Conservation (phyloP, 2,329 filamentous ascomycete genomes). For the Colletotrichum brevisporum region DNA sequence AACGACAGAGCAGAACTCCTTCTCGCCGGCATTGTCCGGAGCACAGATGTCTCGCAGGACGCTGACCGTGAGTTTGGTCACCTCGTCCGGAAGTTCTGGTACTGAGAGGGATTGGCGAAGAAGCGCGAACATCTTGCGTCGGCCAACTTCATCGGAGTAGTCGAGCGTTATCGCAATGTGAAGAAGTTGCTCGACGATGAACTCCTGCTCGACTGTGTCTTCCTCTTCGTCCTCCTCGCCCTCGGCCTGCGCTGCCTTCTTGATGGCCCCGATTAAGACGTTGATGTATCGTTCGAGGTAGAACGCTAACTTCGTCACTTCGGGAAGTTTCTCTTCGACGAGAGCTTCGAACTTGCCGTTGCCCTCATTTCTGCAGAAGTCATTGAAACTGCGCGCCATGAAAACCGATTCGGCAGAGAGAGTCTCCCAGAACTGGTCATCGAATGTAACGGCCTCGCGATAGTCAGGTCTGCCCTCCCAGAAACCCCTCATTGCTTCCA, state of each 20-base stretch:
- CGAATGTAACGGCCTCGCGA: conserved; percentile 78
- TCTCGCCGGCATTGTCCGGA: conserved; percentile 78
- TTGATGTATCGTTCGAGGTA: conserved; percentile 86
- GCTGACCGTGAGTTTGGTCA: conserved; percentile 89
- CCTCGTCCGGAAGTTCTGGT: conserved; percentile 90
- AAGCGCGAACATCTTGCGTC: conserved; percentile 95
- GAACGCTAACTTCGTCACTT: conserved; percentile 91
- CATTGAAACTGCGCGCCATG: conserved; percentile 91
- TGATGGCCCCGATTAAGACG: conserved; percentile 75
- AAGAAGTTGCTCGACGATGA: conserved; percentile 94
- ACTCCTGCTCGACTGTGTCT: conserved; percentile 90
- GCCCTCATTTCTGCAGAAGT: conserved; percentile 84
- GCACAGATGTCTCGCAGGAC: conserved; percentile 88
- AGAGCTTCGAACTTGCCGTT: conserved; percentile 82
- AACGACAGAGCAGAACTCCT: conserved; percentile 87
- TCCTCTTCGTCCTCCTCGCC: conserved; percentile 79
- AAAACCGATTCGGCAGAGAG: conserved; percentile 90
- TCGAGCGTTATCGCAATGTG: conserved; percentile 93
- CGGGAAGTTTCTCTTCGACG: conserved; percentile 93
- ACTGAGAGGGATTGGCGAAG: conserved; percentile 88
- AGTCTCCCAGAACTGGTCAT: conserved; percentile 84
- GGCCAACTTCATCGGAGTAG: conserved; percentile 96
- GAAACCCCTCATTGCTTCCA: conserved; percentile 95
- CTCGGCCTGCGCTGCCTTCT: conserved; percentile 67
- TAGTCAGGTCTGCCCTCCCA: conserved; percentile 94